Evolutionary conservation across 306 rosid genomes (phyloP).

Genomic region (Rosa rugosa): DNA sequence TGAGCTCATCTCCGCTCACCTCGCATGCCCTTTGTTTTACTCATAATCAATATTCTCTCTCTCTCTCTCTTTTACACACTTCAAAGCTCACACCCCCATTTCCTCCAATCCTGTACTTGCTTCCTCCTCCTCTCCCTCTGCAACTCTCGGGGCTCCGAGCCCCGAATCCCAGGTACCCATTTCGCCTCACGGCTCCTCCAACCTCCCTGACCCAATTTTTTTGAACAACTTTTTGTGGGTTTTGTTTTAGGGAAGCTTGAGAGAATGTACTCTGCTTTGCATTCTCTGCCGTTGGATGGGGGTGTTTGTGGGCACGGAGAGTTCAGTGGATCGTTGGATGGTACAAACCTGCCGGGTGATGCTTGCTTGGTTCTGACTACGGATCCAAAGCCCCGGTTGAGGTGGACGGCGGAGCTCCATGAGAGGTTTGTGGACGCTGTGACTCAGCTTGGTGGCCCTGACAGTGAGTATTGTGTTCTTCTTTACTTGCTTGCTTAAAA

Average conservation of each 20-base stretch:
- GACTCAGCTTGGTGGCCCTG: slow-evolving; percentile 67
- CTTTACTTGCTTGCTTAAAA: neutral
- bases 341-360: slow-evolving; percentile 53
- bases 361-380: slow-evolving; percentile 59
- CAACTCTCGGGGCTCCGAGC: slow-evolving; percentile 32
- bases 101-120: no score
- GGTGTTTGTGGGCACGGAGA: slow-evolving; percentile 40
- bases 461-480: slow-evolving; percentile 40
- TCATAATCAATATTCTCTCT: neutral
- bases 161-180: slow-evolving; percentile 38
- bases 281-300: slow-evolving; percentile 49
- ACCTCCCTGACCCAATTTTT: neutral
- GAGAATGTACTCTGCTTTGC: slow-evolving; percentile 49
- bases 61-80: slow-evolving; percentile 12
- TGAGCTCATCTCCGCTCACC: slow-evolving; percentile 8
- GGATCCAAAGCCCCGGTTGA: slow-evolving; percentile 61
- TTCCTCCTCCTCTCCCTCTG: neutral
- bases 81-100: slow-evolving; percentile 7
- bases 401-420: slow-evolving; percentile 69
- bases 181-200: slow-evolving; percentile 18
- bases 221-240: slow-evolving; percentile 1
- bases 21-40: slow-evolving; percentile 23
- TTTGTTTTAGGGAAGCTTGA: neutral
- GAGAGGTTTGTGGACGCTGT: slow-evolving; percentile 66
- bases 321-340: slow-evolving; percentile 53